Base-by-base conservation (phyloP, 1,284 basidiomycete genomes). In the Ceratobasidium sp. region DNA sequence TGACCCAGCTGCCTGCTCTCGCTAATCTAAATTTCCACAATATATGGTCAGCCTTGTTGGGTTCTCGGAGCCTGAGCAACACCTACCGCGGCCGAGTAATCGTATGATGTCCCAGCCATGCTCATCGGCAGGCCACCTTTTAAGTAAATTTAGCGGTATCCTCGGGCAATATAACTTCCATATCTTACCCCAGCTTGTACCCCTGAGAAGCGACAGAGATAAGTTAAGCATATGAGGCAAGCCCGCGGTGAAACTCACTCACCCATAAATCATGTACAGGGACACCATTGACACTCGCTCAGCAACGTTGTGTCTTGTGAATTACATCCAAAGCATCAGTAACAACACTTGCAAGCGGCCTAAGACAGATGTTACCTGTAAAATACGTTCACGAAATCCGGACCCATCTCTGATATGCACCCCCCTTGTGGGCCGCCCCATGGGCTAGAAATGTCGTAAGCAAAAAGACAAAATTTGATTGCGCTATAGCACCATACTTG, bases 341-440 rank as follows among this genome's bases (percentile, higher is more conserved):
- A 11, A 41, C 11, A 41, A 11, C 36, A 41, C 11, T 41, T 11
- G 36, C 36, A 11, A 41, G 6, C 17, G 22, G 22, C 31, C n/a
- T 9, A 27, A 11, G 24, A 47, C 14, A 15, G 27, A 24, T 17
- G 47, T 22, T 22, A 72, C 69, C 69, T 60, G 44, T 75, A 75
- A 48, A 75, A 75, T 19, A 75, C 59, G 31, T 65, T 75, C 24
- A 62, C 74, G 51, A 75, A 75, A 53, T 75, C 74, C 15, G 74
- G 56, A 4, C 64, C 74, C 66, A 63, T 75, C 24, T 62, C 56
- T 2, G 57, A 53, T 9, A 50, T 45, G 44, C 74, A 75, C 17
- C 74, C 74, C n/a, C 74, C 74, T 53, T 75, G 74, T 19, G 74
- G 74, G 11, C 74, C 74, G 31, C 74, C 74, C 74, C 74, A 75